Evolutionary conservation across 2,329 filamentous ascomycete species (phyloP).

Genomic region (Domatiomyces catenatus): DNA sequence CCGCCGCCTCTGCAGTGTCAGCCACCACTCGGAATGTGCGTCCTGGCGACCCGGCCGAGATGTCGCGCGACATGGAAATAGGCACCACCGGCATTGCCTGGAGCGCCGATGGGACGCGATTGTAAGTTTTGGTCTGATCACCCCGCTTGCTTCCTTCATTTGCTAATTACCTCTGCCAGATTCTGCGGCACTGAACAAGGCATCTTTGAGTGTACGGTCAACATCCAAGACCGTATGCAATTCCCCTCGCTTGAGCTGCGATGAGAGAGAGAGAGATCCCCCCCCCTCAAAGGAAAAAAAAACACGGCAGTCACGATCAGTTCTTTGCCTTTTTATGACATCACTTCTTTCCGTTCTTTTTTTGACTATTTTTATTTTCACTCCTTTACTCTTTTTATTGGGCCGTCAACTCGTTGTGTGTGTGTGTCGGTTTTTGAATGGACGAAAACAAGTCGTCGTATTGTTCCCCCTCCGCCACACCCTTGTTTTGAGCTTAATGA

Average conservation of each 20-base stretch:
- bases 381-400: not conserved
- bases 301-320: not conserved
- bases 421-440: not conserved
- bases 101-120: constrained; percentile 30
- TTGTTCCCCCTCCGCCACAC: too few relatives aligned
- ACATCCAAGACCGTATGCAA: constrained; percentile 32
- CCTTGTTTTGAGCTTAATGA: not conserved
- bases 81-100: constrained; percentile 34
- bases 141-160: too few relatives aligned
- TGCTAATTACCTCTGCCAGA: constrained; percentile 21
- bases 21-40: not conserved
- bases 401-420: not conserved
- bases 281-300: not conserved
- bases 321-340: too few relatives aligned
- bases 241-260: constrained; percentile 31
- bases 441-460: not conserved
- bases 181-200: constrained; percentile 34
- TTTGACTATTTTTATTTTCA: not conserved
- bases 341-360: not conserved
- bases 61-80: constrained; percentile 24
- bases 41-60: constrained; percentile 17
- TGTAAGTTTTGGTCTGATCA: constrained; percentile 33
- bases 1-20: too few relatives aligned
- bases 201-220: constrained; percentile 33
- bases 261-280: too few relatives aligned